These are phyloP conservation scores for Cynara cardunculus DNA, from an alignment of 129 eudicot species.

Conservation along the genomic window DNA sequence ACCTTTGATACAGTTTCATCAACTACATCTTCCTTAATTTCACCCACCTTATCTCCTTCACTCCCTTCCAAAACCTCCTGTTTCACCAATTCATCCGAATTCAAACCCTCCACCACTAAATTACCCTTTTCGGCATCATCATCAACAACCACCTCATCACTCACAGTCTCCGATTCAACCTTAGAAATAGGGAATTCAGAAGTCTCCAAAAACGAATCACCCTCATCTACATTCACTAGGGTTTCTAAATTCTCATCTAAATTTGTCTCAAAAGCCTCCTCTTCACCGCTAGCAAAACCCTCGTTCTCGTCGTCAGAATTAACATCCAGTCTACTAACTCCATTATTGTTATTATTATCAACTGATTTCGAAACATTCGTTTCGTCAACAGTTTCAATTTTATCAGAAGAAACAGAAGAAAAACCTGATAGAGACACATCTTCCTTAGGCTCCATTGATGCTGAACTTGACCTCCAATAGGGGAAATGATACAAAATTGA, in stretches of 20 bases:
- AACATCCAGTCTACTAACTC: conserved; percentile 9
- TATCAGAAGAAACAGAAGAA: conserved; percentile 30
- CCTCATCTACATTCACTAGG: conserved; percentile 25
- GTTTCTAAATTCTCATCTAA: conserved; percentile 28
- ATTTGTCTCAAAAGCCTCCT: conserved; percentile 47
- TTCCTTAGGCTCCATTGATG: conserved; percentile 47
- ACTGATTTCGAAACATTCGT: conserved; percentile 14
- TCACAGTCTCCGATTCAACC: conserved; percentile 10
- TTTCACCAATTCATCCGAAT: neutral
- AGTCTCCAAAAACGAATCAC: conserved; percentile 33
- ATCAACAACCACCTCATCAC: conserved; percentile 10
- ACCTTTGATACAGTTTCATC: conserved; percentile 9
- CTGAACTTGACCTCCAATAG: neutral
- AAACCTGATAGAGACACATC: conserved; percentile 43
- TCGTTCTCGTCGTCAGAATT: conserved; percentile 39
- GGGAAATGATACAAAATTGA: neutral
- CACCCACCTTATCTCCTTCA: conserved; percentile 25
- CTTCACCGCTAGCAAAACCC: conserved; percentile 68
- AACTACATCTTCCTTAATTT: conserved; percentile 23
- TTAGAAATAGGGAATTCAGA: conserved; percentile 23
- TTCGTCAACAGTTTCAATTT: conserved; percentile 10
- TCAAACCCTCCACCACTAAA: neutral
- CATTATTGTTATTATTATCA: conserved; percentile 7
- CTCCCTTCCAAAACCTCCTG: neutral
- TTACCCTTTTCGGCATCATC: conserved; percentile 37